Evolutionary conservation across 768 basidiomycete genomes (phyloP), one percentile per base, ranked within the genome.

Genomic region (Hemileccinum rubropunctum): DNA sequence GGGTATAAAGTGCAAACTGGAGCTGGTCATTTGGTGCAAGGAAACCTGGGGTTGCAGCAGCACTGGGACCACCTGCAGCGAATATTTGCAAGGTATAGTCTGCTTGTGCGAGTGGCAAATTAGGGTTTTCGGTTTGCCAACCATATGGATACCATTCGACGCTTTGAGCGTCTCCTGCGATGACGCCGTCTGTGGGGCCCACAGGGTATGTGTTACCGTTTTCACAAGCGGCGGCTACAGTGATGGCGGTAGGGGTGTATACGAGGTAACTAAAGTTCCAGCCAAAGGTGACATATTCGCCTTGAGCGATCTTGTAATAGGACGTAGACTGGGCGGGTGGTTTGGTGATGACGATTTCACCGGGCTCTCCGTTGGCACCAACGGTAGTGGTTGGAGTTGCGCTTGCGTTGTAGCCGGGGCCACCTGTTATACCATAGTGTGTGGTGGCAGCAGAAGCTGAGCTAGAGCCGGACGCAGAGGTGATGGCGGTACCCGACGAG

Each of bases 171-270:
- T 70, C 66, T 0, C 82, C 86, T 0, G 77, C 64, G 12, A 84
- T 72, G 52, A 77, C 65, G 26, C 80, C 77, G 54, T 79, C 58
- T 12, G 80, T 72, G 2, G 82, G 79, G 0, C 83, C 84, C 8
- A 88, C 73, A 1, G 82, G 78, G 60, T 84, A 88, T 17, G 84
- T 86, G 65, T 81, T 78, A 4, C 83, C 82, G 59, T 86, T 87
- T 13, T 78, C 76, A 59, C 83, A 84, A 45, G 79, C 75, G 39
- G 86, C 86, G 42, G 79, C 76, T 42, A 88, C 70, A 13, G 86
- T 88, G 48, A 88, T 69, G 47, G 70, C 60, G 11, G 71, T 68
- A 3, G 86, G 86, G 0, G 71, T 72, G 49, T 72, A 66, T 50
- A 75, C 73, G 13, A 87, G 65, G 55, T 74, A 70, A n/a, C 79